Percentiles rank a stretch among this genome's conserved stretches.
Conservation (phyloP, 2,329 filamentous ascomycete species). For the Aspergillus sp. region DNA sequence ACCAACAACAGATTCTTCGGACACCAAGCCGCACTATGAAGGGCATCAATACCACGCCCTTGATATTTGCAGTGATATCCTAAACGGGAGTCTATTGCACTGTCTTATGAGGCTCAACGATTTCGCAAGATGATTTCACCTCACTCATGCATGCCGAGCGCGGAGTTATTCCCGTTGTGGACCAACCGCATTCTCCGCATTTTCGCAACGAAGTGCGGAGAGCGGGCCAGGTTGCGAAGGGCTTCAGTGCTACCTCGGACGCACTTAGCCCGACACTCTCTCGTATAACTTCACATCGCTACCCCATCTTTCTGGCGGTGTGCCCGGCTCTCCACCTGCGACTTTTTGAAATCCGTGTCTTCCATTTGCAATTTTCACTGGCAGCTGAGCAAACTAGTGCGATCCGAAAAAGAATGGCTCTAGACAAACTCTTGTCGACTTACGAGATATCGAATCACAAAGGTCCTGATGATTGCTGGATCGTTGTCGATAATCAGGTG, state of each 20-base stretch:
- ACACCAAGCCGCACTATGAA: not conserved
- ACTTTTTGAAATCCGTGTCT: not conserved
- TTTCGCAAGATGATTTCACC: not conserved
- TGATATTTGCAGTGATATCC: not conserved
- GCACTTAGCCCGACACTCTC: slow-evolving; percentile 2
- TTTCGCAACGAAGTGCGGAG: slow-evolving; percentile 14
- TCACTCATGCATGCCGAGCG: not conserved
- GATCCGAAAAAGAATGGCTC: slow-evolving; percentile 29
- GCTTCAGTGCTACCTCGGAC: slow-evolving; percentile 2
- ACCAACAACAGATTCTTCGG: not conserved
- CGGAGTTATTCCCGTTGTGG: slow-evolving; percentile 18
- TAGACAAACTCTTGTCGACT: slow-evolving; percentile 42
- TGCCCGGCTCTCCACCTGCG: not conserved
- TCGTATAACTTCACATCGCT: slow-evolving; percentile 6
- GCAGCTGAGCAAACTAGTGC: not conserved
- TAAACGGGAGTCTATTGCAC: not conserved
- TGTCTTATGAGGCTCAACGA: not conserved
- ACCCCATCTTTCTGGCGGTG: not conserved
- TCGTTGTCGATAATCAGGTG: slow-evolving; percentile 69
- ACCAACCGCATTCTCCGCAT: slow-evolving; percentile 18
- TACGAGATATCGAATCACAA: slow-evolving; percentile 56
- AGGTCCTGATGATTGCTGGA: slow-evolving; percentile 61
- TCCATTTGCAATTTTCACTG: not conserved
- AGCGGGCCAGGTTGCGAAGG: not conserved
- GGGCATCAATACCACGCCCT: not conserved